Evolutionary conservation across 1,139 yeast species (phyloP), one percentile per base, ranked within the genome.

Genomic region (Candida glucosophila): DNA sequence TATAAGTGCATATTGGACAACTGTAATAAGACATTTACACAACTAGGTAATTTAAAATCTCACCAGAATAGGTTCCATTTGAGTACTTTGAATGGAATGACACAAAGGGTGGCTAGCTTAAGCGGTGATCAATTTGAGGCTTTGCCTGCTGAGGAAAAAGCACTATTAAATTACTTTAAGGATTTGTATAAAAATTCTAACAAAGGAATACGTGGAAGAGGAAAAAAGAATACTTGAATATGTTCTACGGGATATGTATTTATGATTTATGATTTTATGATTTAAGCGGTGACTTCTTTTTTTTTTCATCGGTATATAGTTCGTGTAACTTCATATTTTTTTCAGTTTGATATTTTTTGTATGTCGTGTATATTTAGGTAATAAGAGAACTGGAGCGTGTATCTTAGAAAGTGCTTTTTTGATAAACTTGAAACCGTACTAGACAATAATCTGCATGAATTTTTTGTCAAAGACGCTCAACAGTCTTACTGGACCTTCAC

Each of bases 31-130:
- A 70, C 81, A 3, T 88, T 88, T 44, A 82, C 95, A 1, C 97
- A 88, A 55, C 62, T 86, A 39, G 96, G 96, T 3, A 88, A 88
- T 48, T 67, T 88, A 58, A 88, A 88, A 52, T 81, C 94, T 1
- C 97, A 88, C 52, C 97, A 88, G 47, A 88, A 86, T 53, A 66
- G 88, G 41, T 85, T 86, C 47, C 97, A 88, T 52, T 55, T 74
- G 34, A 73, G 72, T 11, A 76, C 92, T 0, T 64, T 88, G 38
- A 73, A 72, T 37, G 60, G 60, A 24, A 56, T 85, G 39, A 81
- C 92, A 5, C 65, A 60, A 26, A 72, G 67, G 36, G 54, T 79
- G 35, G 86, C 86, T 1, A 77, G 73, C 36, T 49, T 75, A 21
- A 49, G 54, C 29, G 62, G 66, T 1, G 52, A 50, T 17, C 63